Conservation (phyloP, 2,329 filamentous ascomycete genomes). For the Colletotrichum coccodes region DNA sequence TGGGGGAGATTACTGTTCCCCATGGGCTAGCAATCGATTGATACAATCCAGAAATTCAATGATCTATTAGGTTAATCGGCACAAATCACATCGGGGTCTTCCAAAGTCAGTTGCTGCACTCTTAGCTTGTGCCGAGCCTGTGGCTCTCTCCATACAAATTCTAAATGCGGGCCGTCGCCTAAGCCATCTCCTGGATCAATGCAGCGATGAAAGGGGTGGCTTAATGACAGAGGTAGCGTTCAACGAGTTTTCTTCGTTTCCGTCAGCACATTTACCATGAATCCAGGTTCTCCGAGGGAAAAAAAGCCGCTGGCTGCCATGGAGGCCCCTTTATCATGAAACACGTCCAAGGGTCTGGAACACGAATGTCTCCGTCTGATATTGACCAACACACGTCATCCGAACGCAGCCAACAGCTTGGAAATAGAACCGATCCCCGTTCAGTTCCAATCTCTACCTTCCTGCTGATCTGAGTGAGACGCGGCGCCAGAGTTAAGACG, state of each 20-base stretch:
- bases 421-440: background rate
- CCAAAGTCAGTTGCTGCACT: too few relatives aligned
- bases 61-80: too few relatives aligned
- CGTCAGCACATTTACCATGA: background rate
- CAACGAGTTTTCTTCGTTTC: background rate
- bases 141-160: too few relatives aligned
- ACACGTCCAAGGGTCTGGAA: conserved; percentile 3
- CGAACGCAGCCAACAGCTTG: background rate
- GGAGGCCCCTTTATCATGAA: background rate
- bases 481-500: background rate
- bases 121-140: too few relatives aligned
- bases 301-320: background rate
- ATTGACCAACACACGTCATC: background rate
- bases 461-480: background rate
- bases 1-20: too few relatives aligned
- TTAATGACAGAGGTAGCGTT: too few relatives aligned
- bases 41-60: background rate
- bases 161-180: too few relatives aligned
- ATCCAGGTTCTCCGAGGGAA: background rate
- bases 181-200: too few relatives aligned
- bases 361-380: background rate
- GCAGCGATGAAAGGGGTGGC: too few relatives aligned
- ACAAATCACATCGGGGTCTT: too few relatives aligned
- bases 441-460: background rate
- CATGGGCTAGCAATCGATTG: background rate